Evolutionary conservation across 1,284 basidiomycete genomes (phyloP), one percentile per base, ranked within the genome.

Genomic region (Erythrobasidium hasegawianum): DNA sequence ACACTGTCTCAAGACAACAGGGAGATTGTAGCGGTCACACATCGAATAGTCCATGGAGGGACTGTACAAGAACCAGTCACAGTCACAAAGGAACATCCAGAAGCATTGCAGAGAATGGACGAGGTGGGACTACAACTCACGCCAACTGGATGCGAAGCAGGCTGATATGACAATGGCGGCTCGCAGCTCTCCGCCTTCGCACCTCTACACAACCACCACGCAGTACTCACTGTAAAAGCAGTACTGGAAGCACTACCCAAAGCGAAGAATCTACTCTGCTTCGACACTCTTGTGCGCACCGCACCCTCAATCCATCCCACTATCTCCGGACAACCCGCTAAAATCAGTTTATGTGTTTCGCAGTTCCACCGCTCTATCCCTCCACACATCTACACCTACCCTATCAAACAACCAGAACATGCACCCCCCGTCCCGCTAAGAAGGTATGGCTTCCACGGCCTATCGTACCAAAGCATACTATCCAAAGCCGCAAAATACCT

Each of bases 1-100:
- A 73, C 81, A 64, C 62, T 75, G 10, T 59, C 65, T 72, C 20
- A 76, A 40, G 33, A 33, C 11, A 11, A 4, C 11, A 33, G 33
- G 33, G 70, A 80, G 2, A 82, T 88, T 60, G 77, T 74, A 5
- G 80, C 83, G 66, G 80, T 87, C 49, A 87, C 86, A 70, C 86
- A 88, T 74, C 82, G 84, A 29, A 86, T 91, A 54, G 90, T 94
- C 0, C 90, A 93, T 72, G 90, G 90, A 1, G 90, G 90, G 1
- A 83, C 84, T 55, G 87, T 87, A 72, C 80, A 79, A 20, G 80
- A 84, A 26, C 87, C 89, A 0, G 84, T 90, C 14, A 71, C 83
- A 43, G 84, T 93, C 67, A 84, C 78, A 29, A 77, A 77, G 45
- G 77, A 79, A 4, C 80, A 83, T 71, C 71, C 75, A 78, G 73